Base-by-base conservation (phyloP, 2,329 filamentous ascomycete genomes). In the Aspergillus tanneri region DNA sequence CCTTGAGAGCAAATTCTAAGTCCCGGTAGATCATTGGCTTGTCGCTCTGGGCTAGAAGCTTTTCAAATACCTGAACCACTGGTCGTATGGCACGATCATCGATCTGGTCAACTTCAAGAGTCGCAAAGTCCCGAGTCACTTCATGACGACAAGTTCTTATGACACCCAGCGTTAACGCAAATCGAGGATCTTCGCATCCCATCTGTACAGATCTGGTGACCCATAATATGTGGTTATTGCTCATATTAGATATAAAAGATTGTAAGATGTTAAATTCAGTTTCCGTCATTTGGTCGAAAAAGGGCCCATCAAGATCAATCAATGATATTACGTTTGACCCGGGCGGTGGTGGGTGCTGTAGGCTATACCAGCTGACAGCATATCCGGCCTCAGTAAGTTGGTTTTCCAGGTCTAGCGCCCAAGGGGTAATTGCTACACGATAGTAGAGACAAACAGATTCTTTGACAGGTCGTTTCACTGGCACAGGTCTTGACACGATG, bases 121-220 rank as follows among this genome's bases (percentile, higher is more conserved):
- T 52, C 11, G 39, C 40, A 14, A 57, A 49, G 2, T 48, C 14
- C n/a, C 42, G 24, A 9, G 37, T 21, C 3, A 41, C 9, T 21
- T 59, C 56, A 10, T 48, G 48, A 25, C 47, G 42, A 7, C 48
- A 25, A 18, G 53, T 56, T 4, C 56, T 38, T 2, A 50, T 34
- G 9, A 57, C 11, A 1, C 56, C 53, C 1, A 50, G 34, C 2
- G 49, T 16, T 5, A 56, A 28, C 1, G 34, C 44, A 19, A 45
- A 59, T 2, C 46, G 28, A 12, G 56, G 54, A 10, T 59, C 38
- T 2, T 25, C 5, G 8, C 54, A 57, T 3, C 24, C 14, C 14
- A 52, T 23, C 30, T 57, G 46, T 12, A 42, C 38, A 12, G 24
- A 32, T 2, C 37, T 45, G 10, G 46, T 54, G 3, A 49, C 24